Percentiles rank a stretch among this genome's conserved stretches.
phyloP scores from a whole-genome alignment of 73 alveolate genomes.

The Paramecium octaurelia region DNA sequence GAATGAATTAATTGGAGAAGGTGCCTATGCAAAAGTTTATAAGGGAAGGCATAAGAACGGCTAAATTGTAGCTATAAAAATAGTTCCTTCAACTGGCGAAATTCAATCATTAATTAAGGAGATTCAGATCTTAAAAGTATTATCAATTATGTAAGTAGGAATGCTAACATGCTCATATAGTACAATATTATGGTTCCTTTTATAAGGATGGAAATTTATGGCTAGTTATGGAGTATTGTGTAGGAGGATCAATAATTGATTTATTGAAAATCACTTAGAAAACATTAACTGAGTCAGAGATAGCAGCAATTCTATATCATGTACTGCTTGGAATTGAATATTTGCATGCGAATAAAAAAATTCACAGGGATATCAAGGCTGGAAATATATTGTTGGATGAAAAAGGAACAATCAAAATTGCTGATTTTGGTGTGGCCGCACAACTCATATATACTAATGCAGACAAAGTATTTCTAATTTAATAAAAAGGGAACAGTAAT shows the following conservation, averaged over 20 bases:
- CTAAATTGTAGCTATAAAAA: constrained; percentile 86
- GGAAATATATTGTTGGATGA: constrained; percentile 94
- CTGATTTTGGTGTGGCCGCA: constrained; percentile 98
- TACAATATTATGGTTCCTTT: constrained; percentile 88
- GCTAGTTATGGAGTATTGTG: constrained; percentile 96
- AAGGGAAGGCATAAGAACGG: constrained; percentile 76
- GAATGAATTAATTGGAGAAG: constrained; percentile 81
- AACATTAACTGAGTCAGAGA: constrained; percentile 88
- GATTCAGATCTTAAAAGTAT: constrained; percentile 79
- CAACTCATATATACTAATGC: constrained; percentile 84
- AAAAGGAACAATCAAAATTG: constrained; percentile 94
- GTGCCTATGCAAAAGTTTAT: constrained; percentile 83
- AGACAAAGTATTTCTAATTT: constrained; percentile 63
- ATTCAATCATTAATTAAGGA: constrained; percentile 78
- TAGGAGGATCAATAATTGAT: constrained; percentile 95
- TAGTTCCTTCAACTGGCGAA: constrained; percentile 74
- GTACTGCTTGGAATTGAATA: constrained; percentile 94
- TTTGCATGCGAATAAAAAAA: constrained; percentile 90
- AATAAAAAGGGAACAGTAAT: constrained; percentile 37
- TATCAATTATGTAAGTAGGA: constrained; percentile 37
- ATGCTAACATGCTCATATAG: constrained; percentile 90
- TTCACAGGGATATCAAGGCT: constrained; percentile 98
- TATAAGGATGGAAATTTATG: constrained; percentile 91
- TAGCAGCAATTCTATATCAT: constrained; percentile 88
- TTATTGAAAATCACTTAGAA: constrained; percentile 87